Evolutionary conservation across 1,284 basidiomycete species (phyloP).

Genomic region (Boletus sp.): DNA sequence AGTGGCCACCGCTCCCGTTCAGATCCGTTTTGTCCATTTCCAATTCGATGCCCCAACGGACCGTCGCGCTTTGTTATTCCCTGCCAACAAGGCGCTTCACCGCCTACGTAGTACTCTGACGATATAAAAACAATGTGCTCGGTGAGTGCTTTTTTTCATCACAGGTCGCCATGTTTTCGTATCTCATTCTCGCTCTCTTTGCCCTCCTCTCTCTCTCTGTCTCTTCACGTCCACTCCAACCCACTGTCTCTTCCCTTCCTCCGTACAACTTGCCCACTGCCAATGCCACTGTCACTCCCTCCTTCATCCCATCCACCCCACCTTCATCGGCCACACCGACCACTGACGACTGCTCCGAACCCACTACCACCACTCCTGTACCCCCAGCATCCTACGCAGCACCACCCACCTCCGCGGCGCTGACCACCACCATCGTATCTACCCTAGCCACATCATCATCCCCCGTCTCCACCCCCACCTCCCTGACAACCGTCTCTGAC

Average conservation of each 20-base stretch:
- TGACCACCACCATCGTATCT: slow-evolving; percentile 9
- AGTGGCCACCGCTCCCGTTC: too few relatives aligned
- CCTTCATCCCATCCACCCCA: too few relatives aligned
- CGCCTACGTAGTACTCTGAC: too few relatives aligned
- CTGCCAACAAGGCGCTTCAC: too few relatives aligned
- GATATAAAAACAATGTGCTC: not conserved
- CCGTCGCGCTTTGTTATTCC: too few relatives aligned
- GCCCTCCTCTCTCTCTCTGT: slow-evolving; percentile 46
- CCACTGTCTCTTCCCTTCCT: too few relatives aligned
- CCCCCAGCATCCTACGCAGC: not conserved
- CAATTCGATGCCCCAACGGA: too few relatives aligned
- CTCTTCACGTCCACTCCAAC: slow-evolving; percentile 40
- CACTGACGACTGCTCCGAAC: not conserved
- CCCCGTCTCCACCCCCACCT: slow-evolving; percentile 3
- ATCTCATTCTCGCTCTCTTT: slow-evolving; percentile 47
- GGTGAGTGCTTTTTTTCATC: not conserved
- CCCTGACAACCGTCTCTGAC: slow-evolving; percentile 10
- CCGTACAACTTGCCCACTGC: slow-evolving; percentile 31
- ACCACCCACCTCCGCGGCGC: slow-evolving; percentile 1
- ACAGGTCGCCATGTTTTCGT: slow-evolving; percentile 41
- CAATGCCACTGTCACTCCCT: slow-evolving; percentile 11
- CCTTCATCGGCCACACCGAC: not conserved
- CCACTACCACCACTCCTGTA: not conserved
- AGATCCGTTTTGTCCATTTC: too few relatives aligned
- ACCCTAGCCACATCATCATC: slow-evolving; percentile 9